These are phyloP conservation scores for Beverwykella pulmonaria DNA, from an alignment of 495 filamentous ascomycete species.

Conservation along the genomic window DNA sequence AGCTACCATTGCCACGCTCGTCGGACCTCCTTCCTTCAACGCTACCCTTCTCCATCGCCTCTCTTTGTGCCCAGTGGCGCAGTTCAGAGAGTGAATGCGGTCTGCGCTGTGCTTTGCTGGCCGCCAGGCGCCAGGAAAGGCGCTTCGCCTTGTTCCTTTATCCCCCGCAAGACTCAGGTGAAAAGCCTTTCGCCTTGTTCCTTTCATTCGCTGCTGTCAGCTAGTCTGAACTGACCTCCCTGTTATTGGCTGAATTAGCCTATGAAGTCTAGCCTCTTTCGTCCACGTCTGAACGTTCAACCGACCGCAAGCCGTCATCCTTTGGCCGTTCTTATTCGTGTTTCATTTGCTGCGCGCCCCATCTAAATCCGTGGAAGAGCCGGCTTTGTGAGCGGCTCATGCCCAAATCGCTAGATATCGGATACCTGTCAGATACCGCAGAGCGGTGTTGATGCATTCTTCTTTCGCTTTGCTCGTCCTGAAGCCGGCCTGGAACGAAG, in stretches of 20 bases:
- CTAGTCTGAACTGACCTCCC: neutral
- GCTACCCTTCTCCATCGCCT: neutral
- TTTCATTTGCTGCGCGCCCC: constrained; percentile 1
- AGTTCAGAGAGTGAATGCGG: neutral
- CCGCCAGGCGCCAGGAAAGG: constrained; percentile 12
- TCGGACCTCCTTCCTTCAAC: neutral
- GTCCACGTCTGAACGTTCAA: constrained; percentile 1
- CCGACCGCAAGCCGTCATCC: constrained; percentile 3
- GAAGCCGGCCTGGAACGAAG: neutral
- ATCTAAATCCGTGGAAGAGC: neutral
- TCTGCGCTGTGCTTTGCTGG: neutral
- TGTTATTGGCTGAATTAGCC: constrained; percentile 3
- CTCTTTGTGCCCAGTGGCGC: constrained; percentile 7
- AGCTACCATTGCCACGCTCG: neutral
- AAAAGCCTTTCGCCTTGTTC: constrained; percentile 10
- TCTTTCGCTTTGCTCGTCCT: neutral
- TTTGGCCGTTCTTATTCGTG: neutral
- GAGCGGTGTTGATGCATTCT: neutral
- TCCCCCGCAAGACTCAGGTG: constrained; percentile 11
- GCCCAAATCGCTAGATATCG: neutral
- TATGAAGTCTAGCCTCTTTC: constrained; percentile 1
- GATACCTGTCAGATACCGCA: neutral
- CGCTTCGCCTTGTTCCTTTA: constrained; percentile 23
- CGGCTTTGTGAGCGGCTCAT: neutral
- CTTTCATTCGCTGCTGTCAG: constrained; percentile 10